Percentiles rank a stretch among this genome's conserved stretches.
phyloP scores from a whole-genome alignment of 768 basidiomycete genomes.

The Auricularia sp. region DNA sequence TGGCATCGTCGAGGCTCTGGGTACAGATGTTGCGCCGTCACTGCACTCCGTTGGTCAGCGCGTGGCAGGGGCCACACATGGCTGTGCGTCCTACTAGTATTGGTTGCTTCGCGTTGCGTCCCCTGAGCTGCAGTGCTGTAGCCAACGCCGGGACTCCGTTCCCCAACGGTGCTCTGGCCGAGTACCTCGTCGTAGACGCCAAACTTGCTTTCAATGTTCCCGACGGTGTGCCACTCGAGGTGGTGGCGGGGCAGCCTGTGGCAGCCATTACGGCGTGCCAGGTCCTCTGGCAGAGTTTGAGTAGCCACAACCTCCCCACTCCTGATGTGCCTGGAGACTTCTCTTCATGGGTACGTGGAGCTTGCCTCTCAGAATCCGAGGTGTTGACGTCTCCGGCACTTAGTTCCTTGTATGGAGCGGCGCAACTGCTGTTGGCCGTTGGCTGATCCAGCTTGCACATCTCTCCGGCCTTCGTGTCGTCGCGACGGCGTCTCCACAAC shows the following conservation, averaged over 20 bases:
- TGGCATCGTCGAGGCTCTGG: slow-evolving; percentile 15
- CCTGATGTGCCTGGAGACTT: background rate
- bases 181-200: slow-evolving; percentile 17
- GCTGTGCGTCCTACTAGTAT: slow-evolving; percentile 9
- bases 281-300: slow-evolving; percentile 6
- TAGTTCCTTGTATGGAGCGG: slow-evolving; percentile 21
- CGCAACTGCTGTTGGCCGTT: slow-evolving; percentile 14
- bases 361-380: background rate
- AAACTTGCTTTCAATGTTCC: slow-evolving; percentile 10
- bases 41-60: slow-evolving; percentile 15
- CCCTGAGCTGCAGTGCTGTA: background rate
- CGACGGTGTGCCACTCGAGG: slow-evolving; percentile 2
- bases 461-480: background rate
- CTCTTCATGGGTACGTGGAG: background rate
- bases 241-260: slow-evolving; percentile 9
- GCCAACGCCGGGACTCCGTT: background rate
- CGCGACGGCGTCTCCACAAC: background rate
- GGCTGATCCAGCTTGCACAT: background rate
- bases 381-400: background rate
- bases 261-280: slow-evolving; percentile 9
- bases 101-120: background rate
- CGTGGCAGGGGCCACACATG: slow-evolving; percentile 19
- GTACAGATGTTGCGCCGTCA: slow-evolving; percentile 10
- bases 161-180: slow-evolving; percentile 17
- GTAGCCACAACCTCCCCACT: background rate